Conservation (phyloP, 257 asterid genomes). For the Petunia secreta region DNA sequence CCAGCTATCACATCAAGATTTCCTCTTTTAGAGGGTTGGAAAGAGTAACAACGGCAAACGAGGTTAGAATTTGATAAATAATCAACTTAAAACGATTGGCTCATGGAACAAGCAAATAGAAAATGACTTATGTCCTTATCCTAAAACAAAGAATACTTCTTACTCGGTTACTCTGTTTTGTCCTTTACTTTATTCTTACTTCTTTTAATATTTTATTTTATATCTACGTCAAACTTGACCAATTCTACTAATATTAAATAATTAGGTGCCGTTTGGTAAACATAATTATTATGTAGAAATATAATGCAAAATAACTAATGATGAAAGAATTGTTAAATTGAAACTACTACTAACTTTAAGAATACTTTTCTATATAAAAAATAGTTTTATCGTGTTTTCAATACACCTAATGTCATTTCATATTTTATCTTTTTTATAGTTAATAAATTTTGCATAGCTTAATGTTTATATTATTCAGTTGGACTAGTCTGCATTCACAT, state of each 20-base stretch:
- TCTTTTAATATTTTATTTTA: neutral
- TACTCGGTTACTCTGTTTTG: neutral
- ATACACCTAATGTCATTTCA: no score
- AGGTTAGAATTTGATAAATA: neutral
- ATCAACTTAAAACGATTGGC: neutral
- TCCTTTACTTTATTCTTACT: neutral
- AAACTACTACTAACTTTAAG: no score
- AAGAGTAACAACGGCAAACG: neutral
- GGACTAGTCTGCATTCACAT: no score
- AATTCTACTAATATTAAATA: neutral
- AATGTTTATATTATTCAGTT: no score
- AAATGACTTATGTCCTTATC: neutral
- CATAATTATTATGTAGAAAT: no score
- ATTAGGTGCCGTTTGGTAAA: neutral
- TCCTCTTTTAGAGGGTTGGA: slow-evolving; percentile 9
- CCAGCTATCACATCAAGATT: slow-evolving; percentile 4
- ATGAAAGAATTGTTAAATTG: no score
- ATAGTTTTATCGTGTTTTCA: no score
- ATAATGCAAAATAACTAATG: no score
- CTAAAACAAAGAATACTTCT: neutral
- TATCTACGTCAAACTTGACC: neutral
- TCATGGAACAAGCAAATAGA: neutral
- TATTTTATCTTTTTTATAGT: no score
- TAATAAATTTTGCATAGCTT: no score
- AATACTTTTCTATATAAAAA: no score